Conservation (phyloP, 805 yeast genomes). For the Gaillardinia entomophila region DNA sequence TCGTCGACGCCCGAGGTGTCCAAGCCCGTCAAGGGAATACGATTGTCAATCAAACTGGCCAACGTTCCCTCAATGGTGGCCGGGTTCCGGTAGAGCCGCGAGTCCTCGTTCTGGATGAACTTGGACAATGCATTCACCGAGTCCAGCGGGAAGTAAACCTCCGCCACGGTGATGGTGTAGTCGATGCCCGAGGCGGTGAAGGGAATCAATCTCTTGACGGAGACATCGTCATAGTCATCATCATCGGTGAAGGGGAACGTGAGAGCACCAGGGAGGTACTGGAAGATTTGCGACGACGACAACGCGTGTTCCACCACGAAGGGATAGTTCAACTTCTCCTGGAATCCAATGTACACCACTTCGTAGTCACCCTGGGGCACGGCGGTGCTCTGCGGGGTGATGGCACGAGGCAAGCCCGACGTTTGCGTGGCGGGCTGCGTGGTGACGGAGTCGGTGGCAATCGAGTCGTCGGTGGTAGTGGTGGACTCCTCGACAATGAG, state of each 20-base stretch:
- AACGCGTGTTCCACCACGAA: constrained; percentile 69
- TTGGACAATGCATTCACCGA: constrained; percentile 45
- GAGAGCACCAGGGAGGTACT: constrained; percentile 74
- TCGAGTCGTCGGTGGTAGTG: constrained; percentile 5
- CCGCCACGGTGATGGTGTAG: constrained; percentile 84
- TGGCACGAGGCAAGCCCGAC: constrained; percentile 67
- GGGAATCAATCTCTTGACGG: constrained; percentile 71
- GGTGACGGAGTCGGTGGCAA: constrained; percentile 9
- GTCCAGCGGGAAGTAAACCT: constrained; percentile 68
- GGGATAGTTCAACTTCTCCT: constrained; percentile 72
- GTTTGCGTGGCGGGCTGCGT: constrained; percentile 13
- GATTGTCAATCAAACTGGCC: constrained; percentile 66
- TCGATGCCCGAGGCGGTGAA: constrained; percentile 46
- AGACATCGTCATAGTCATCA: constrained; percentile 33
- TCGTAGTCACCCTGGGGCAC: constrained; percentile 42
- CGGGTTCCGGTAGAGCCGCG: constrained; percentile 57
- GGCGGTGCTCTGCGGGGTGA: constrained; percentile 55
- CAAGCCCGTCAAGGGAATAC: constrained; percentile 53
- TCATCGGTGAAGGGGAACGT: constrained; percentile 49
- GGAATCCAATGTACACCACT: constrained; percentile 72
- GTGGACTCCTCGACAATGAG: constrained; percentile 19
- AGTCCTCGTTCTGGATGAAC: constrained; percentile 44
- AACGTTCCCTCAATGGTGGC: constrained; percentile 50
- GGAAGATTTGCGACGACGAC: constrained; percentile 79
- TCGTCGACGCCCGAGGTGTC: constrained; percentile 11